Conservation (phyloP, 2,329 filamentous ascomycete genomes). For the Aspergillus thermomutatus region DNA sequence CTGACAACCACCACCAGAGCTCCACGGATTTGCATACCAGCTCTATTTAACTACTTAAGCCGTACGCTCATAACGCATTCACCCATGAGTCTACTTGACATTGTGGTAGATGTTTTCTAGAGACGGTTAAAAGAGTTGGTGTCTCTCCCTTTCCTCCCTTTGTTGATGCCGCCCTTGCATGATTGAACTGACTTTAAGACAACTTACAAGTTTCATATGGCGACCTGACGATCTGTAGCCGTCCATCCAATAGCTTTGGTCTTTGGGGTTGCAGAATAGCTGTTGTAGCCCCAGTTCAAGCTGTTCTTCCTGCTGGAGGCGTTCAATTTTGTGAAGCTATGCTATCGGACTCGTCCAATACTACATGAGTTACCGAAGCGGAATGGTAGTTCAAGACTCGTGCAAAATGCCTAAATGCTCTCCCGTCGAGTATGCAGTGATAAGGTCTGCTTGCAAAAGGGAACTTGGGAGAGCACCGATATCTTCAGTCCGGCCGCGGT, state of each 20-base stretch:
- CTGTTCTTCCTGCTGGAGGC: neutral
- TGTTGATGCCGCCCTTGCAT: neutral
- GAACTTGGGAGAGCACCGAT: neutral
- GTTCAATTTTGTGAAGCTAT: neutral
- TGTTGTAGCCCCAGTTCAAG: neutral
- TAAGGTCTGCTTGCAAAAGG: neutral
- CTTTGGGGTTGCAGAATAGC: neutral
- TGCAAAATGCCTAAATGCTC: neutral
- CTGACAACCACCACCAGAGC: neutral
- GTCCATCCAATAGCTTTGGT: neutral
- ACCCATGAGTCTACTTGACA: neutral
- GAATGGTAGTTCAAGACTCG: no score
- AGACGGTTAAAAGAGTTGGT: neutral
- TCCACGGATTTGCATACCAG: neutral
- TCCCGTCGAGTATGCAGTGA: neutral
- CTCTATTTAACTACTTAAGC: neutral
- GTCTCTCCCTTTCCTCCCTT: neutral
- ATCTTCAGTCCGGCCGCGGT: neutral
- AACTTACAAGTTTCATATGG: neutral
- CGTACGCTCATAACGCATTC: neutral
- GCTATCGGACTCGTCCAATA: neutral
- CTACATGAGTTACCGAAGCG: no score
- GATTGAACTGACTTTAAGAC: neutral
- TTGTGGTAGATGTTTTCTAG: neutral
- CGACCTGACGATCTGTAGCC: neutral